These are phyloP conservation scores for Grosmannia clavigera DNA, from an alignment of 2,329 filamentous ascomycete species.

Conservation along the genomic window DNA sequence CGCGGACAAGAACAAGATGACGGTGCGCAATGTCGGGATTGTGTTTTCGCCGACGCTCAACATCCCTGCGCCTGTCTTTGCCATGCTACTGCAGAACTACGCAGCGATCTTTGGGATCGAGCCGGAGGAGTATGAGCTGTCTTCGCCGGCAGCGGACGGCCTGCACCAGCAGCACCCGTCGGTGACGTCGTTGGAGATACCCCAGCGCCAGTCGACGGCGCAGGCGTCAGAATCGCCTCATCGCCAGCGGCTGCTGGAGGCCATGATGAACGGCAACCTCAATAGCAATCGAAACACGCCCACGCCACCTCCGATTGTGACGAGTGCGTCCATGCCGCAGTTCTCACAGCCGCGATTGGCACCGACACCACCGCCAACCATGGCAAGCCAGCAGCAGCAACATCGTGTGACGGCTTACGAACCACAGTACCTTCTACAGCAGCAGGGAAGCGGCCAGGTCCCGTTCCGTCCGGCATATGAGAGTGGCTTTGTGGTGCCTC, in stretches of 20 bases:
- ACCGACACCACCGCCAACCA: slow-evolving; percentile 30
- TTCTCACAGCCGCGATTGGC: slow-evolving; percentile 19
- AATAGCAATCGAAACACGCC: slow-evolving; percentile 25
- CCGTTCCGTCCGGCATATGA: slow-evolving; percentile 33
- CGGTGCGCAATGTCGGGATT: slow-evolving; percentile 90
- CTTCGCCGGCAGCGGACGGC: slow-evolving; percentile 25
- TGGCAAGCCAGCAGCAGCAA: slow-evolving; percentile 3
- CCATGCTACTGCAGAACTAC: slow-evolving; percentile 85
- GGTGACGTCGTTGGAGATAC: slow-evolving; percentile 19
- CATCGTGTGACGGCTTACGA: slow-evolving; percentile 29
- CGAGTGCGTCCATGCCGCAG: slow-evolving; percentile 7
- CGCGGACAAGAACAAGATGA: slow-evolving; percentile 91
- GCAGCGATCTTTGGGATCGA: slow-evolving; percentile 68
- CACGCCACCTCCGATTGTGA: slow-evolving; percentile 32
- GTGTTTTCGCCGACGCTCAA: slow-evolving; percentile 96
- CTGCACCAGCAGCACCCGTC: slow-evolving; percentile 13
- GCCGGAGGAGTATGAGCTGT: slow-evolving; percentile 51
- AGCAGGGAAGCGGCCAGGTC: slow-evolving; percentile 17
- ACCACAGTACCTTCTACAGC: slow-evolving; percentile 27
- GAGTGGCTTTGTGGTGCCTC: slow-evolving; percentile 22
- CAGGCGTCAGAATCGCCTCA: slow-evolving; percentile 38
- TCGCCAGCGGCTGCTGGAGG: slow-evolving; percentile 33
- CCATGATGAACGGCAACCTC: slow-evolving; percentile 14
- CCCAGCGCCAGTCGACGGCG: slow-evolving; percentile 36
- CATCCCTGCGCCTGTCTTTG: slow-evolving; percentile 89